Percentiles rank a stretch among this genome's conserved stretches.
These are phyloP conservation scores for Gastrolobium villosum DNA, from an alignment of 306 rosid species.

Conservation along the genomic window DNA sequence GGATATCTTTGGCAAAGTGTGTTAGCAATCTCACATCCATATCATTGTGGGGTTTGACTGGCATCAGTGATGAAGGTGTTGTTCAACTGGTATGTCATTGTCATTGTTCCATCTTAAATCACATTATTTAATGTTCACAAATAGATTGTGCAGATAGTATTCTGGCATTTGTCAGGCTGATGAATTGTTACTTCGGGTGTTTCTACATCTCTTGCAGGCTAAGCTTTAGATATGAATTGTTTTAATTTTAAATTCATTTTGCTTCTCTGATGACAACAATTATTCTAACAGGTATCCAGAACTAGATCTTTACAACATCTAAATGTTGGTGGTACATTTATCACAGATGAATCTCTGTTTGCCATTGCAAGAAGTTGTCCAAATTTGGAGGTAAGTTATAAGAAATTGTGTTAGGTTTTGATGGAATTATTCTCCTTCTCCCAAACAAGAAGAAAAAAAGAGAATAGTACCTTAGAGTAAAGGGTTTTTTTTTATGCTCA, in stretches of 20 bases:
- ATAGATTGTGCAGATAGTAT: background rate
- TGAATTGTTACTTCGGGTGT: conserved; percentile 21
- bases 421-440: conserved; percentile 8
- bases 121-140: conserved; percentile 16
- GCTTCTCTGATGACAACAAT: conserved; percentile 17
- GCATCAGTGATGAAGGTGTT: conserved; percentile 92
- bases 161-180: conserved; percentile 11
- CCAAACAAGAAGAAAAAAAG: background rate
- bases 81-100: conserved; percentile 74
- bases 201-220: background rate
- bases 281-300: conserved; percentile 71
- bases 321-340: conserved; percentile 92
- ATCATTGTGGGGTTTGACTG: conserved; percentile 93
- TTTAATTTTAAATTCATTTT: conserved; percentile 26
- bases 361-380: conserved; percentile 81
- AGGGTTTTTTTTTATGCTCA: background rate
- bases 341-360: conserved; percentile 84
- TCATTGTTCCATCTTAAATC: conserved; percentile 8
- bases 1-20: conserved; percentile 81
- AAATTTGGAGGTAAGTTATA: conserved; percentile 69
- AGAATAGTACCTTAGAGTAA: background rate
- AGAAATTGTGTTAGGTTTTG: background rate
- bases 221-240: background rate
- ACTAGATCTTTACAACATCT: conserved; percentile 77
- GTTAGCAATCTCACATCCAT: conserved; percentile 77